These are phyloP conservation scores for Hortiboletus campestris DNA, from an alignment of 768 basidiomycete genomes.

Conservation along the genomic window DNA sequence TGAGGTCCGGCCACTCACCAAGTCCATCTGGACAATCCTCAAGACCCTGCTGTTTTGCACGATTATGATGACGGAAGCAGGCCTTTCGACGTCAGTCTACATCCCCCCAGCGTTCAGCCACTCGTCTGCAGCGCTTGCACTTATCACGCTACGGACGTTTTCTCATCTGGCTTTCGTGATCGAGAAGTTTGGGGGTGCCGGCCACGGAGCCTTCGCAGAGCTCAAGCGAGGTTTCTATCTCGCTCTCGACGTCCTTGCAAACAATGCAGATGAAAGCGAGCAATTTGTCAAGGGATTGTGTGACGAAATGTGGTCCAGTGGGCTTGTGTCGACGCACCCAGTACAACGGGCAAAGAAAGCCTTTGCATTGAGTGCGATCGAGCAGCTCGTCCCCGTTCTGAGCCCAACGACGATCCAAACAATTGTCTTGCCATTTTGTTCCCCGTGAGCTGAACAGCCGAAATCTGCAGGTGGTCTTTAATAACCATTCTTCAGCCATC, in stretches of 20 bases:
- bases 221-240: constrained; percentile 75
- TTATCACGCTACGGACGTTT: constrained; percentile 53
- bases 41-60: constrained; percentile 76
- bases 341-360: constrained; percentile 43
- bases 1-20: constrained; percentile 43
- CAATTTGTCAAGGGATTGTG: constrained; percentile 40
- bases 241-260: constrained; percentile 68
- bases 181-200: constrained; percentile 71
- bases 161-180: constrained; percentile 74
- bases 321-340: constrained; percentile 23
- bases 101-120: constrained; percentile 39
- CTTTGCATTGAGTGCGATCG: constrained; percentile 70
- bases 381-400: constrained; percentile 71
- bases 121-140: constrained; percentile 50
- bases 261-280: constrained; percentile 35
- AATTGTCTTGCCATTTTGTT: constrained; percentile 57
- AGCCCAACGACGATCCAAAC: constrained; percentile 50
- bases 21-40: constrained; percentile 62
- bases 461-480: background rate
- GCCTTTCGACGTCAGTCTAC: constrained; percentile 55
- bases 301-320: constrained; percentile 27
- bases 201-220: constrained; percentile 59
- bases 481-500: constrained; percentile 43
- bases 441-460: constrained; percentile 51
- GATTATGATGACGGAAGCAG: constrained; percentile 66